These are phyloP conservation scores for Candida sp. DNA, from an alignment of 1,139 yeast genomes.

Conservation along the genomic window DNA sequence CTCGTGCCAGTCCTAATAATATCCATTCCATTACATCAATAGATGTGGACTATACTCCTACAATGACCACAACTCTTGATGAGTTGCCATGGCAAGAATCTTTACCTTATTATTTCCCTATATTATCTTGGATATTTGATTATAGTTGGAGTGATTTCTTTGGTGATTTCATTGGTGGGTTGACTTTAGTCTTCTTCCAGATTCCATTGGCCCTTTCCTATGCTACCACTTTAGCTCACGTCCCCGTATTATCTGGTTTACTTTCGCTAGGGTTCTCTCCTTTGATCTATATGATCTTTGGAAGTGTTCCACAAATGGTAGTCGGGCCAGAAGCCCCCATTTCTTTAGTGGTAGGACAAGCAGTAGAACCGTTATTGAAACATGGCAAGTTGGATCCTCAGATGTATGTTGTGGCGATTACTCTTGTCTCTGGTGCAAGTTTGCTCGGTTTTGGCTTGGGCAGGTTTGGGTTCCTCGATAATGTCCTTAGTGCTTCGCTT, in stretches of 20 bases:
- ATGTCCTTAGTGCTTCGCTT: conserved; percentile 78
- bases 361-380: conserved; percentile 65
- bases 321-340: conserved; percentile 98
- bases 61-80: conserved; percentile 17
- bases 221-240: conserved; percentile 87
- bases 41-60: conserved; percentile 20
- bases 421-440: conserved; percentile 75
- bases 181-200: conserved; percentile 88
- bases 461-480: conserved; percentile 85
- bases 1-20: background rate
- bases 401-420: conserved; percentile 67
- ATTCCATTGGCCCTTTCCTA: conserved; percentile 87
- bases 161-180: conserved; percentile 83
- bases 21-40: conserved; percentile 5
- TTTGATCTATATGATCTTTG: conserved; percentile 73
- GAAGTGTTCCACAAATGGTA: conserved; percentile 94
- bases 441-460: conserved; percentile 76
- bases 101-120: conserved; percentile 75
- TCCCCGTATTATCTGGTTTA: conserved; percentile 84
- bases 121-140: conserved; percentile 71
- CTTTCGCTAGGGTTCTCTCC: conserved; percentile 84
- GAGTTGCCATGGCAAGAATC: conserved; percentile 24
- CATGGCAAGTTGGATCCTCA: conserved; percentile 55
- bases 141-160: conserved; percentile 52
- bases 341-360: conserved; percentile 87